Evolutionary conservation across 225 moss, liverwort and hornwort species (phyloP).

Genomic region (Physcomitrellopsis africana): DNA sequence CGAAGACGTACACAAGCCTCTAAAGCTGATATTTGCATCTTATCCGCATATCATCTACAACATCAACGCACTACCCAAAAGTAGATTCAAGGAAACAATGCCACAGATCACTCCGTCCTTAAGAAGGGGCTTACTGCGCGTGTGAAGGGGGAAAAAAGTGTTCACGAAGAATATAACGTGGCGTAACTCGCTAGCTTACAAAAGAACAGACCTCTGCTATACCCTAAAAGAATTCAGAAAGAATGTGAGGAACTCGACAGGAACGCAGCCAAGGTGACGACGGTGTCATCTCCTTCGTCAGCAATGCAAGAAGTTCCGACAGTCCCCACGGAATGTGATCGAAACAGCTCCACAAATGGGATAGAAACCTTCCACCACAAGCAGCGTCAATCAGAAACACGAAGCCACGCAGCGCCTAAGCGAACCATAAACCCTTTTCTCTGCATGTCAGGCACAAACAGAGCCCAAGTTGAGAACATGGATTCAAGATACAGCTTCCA

Average conservation of each 20-base stretch:
- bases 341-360: no score
- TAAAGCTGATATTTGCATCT: background rate
- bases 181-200: background rate
- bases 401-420: no score
- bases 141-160: background rate
- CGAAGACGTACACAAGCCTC: background rate
- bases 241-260: background rate
- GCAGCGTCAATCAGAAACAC: no score
- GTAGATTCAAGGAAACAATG: background rate
- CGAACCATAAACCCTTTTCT: no score
- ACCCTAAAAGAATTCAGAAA: slow-evolving; percentile 35
- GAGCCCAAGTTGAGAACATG: no score
- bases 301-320: background rate
- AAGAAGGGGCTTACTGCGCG: background rate
- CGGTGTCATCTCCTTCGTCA: background rate
- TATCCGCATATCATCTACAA: background rate
- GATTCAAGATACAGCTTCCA: no score
- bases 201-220: background rate
- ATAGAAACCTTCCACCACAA: no score
- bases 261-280: background rate
- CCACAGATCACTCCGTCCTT: background rate
- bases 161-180: background rate
- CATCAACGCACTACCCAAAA: background rate
- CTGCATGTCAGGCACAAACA: no score
- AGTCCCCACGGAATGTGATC: no score